Conservation (phyloP, 441 rosid genomes). For the Gossypium trilobum region DNA sequence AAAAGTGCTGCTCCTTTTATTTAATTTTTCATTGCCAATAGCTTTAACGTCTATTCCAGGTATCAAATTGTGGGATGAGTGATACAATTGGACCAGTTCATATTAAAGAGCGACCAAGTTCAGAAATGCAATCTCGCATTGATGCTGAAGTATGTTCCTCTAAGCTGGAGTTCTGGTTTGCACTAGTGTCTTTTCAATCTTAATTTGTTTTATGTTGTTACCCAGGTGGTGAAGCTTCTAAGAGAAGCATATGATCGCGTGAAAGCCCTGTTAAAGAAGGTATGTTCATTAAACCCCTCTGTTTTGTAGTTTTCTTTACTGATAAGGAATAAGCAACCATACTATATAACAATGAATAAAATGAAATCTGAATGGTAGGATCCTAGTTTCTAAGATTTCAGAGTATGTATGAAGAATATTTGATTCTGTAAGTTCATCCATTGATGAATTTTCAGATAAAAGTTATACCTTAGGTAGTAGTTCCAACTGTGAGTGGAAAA, state of each 20-base stretch:
- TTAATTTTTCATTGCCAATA: not conserved
- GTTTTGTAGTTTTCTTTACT: not conserved
- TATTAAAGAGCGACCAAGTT: slow-evolving; percentile 46
- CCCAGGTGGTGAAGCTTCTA: slow-evolving; percentile 79
- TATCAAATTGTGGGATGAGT: not conserved
- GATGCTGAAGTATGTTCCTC: slow-evolving; percentile 66
- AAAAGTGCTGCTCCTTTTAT: not conserved
- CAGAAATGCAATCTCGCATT: slow-evolving; percentile 66
- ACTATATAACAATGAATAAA: not conserved
- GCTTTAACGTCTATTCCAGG: not conserved
- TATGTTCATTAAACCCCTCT: slow-evolving; percentile 15
- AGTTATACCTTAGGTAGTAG: not conserved
- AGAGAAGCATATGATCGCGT: slow-evolving; percentile 94
- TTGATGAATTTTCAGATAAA: not conserved
- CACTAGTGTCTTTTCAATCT: not conserved
- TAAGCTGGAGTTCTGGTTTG: not conserved
- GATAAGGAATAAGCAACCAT: not conserved
- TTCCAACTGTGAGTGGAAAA: not conserved
- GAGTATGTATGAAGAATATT: too few relatives aligned
- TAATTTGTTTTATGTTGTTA: slow-evolving; percentile 15
- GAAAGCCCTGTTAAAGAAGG: slow-evolving; percentile 70
- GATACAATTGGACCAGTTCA: slow-evolving; percentile 2
- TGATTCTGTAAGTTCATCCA: not conserved
- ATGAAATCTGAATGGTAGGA: not conserved
- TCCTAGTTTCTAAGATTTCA: not conserved